Base-by-base conservation (phyloP, 2,329 filamentous ascomycete genomes). In the Tolypocladium pustulatum region DNA sequence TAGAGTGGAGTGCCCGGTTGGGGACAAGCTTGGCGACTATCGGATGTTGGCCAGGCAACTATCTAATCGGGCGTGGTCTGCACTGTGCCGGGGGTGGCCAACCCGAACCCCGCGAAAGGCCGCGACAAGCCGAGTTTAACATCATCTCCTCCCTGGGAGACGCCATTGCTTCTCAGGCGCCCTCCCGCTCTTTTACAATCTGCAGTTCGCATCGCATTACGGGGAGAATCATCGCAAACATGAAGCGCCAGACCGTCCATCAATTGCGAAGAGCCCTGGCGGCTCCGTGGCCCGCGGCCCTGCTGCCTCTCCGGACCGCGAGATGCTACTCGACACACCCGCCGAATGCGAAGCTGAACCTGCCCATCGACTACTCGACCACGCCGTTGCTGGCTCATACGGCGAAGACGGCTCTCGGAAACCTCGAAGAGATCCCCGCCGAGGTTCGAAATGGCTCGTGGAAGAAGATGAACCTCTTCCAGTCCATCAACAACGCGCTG, bases 401-500 rank as follows among this genome's bases (percentile, higher is more conserved):
- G 30, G 81, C 91, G 2, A 86, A 89, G 64, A 77, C 85, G 1
- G 85, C 91, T 9, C 81, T 64, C 30, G 61, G 95, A 22, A 75
- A 79, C 54, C 88, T 87, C 68, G 78, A 83, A 5, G 91, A 96
- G 68, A 83, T 97, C 5, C 80, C 90, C 0, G 69, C 78, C 37
- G 79, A 86, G 25, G 78, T 85, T 36, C 83, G 81, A 63, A 85
- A 85, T 69, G 84, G 86, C 53, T 81, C 86, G 1, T 93, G 91
- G 3, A 91, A 90, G 71, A 88, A 90, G 64, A 88, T 95, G 81
- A 97, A 97, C 74, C 82, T 97, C 41, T 97, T 94, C 76, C 91
- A 96, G 71, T 88, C 94, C 56, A 86, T 99, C 77, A 97, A 97
- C 71, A 86, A 93, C 64, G 92, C 93, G 13, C 80, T 99, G 27